These are phyloP conservation scores for Lobulomyces angularis DNA, from an alignment of 192 early-diverging fungal genomes.

Conservation along the genomic window DNA sequence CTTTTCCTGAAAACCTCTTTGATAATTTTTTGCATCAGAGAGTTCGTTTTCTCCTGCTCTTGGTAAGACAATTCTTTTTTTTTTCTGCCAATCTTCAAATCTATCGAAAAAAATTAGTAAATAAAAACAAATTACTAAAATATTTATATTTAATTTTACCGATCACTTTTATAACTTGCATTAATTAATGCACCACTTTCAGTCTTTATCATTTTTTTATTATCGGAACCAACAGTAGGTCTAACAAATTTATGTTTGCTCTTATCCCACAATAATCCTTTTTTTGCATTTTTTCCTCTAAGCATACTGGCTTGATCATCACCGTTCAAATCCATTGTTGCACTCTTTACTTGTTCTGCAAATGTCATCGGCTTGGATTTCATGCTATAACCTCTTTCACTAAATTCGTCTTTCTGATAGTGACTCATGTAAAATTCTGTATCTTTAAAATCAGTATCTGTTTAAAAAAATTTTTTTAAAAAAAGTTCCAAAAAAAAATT, in stretches of 20 bases:
- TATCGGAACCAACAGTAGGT: conserved; percentile 76
- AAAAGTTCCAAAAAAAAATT: too few relatives aligned
- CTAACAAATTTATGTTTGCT: conserved; percentile 90
- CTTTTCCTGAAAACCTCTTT: conserved; percentile 15
- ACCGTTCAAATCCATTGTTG: conserved; percentile 58
- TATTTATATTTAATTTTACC: conserved; percentile 21
- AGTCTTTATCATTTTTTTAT: conserved; percentile 86
- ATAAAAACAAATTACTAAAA: conserved; percentile 4
- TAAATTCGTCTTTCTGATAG: conserved; percentile 67
- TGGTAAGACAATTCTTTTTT: conserved; percentile 67
- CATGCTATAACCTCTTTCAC: conserved; percentile 70
- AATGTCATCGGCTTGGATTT: conserved; percentile 33
- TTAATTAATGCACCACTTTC: conserved; percentile 84
- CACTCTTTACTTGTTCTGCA: conserved; percentile 64
- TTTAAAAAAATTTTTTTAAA: too few relatives aligned
- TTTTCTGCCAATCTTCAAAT: conserved; percentile 85
- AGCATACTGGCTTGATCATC: conserved; percentile 64
- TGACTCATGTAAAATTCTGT: conserved; percentile 83
- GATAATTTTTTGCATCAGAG: conserved; percentile 28
- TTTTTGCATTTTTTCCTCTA: conserved; percentile 35
- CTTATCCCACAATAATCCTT: conserved; percentile 75
- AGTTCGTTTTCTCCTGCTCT: conserved; percentile 80
- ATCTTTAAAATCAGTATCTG: conserved; percentile 48
- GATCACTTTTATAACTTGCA: conserved; percentile 74
- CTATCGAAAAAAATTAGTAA: conserved; percentile 14